phyloP scores from a whole-genome alignment of 306 rosid genomes.

The Rosa rugosa region DNA sequence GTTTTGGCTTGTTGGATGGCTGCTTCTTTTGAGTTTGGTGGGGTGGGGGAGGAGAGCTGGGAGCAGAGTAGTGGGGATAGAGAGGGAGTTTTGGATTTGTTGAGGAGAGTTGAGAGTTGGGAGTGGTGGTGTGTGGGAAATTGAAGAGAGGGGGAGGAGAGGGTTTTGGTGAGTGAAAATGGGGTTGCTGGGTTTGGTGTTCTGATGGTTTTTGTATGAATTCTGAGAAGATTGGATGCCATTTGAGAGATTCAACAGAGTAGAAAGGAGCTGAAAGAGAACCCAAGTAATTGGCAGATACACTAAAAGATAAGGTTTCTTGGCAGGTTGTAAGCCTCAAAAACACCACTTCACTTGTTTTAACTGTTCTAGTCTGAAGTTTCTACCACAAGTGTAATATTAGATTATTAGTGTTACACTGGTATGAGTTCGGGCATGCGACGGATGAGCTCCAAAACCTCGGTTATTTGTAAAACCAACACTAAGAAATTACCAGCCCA shows the following conservation, averaged over 20 bases:
- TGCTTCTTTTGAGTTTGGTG: slow-evolving; percentile 79
- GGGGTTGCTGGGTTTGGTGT: slow-evolving; percentile 32
- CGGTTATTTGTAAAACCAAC: too few species aligned
- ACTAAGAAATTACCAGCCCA: too few species aligned
- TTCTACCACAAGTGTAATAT: too few species aligned
- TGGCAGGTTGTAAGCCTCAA: neutral
- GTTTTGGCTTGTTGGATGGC: slow-evolving; percentile 77
- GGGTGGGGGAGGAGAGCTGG: slow-evolving; percentile 49
- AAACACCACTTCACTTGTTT: neutral
- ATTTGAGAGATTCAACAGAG: slow-evolving; percentile 31
- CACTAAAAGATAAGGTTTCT: slow-evolving; percentile 39
- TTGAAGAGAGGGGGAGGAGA: slow-evolving; percentile 32
- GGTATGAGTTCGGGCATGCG: too few species aligned
- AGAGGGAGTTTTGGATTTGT: slow-evolving; percentile 28
- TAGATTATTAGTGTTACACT: too few species aligned
- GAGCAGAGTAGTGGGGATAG: slow-evolving; percentile 24
- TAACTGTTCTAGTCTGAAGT: neutral
- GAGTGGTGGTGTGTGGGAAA: slow-evolving; percentile 22
- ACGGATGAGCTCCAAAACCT: too few species aligned
- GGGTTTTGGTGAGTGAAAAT: slow-evolving; percentile 25
- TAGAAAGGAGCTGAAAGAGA: slow-evolving; percentile 18
- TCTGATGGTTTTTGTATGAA: slow-evolving; percentile 30
- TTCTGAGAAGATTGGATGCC: slow-evolving; percentile 53
- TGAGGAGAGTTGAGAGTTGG: slow-evolving; percentile 30
- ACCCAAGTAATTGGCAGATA: neutral